Evolutionary conservation across 2,329 filamentous ascomycete genomes (phyloP), one percentile per base, ranked within the genome.

Genomic region (Pseudogymnoascus sp.): DNA sequence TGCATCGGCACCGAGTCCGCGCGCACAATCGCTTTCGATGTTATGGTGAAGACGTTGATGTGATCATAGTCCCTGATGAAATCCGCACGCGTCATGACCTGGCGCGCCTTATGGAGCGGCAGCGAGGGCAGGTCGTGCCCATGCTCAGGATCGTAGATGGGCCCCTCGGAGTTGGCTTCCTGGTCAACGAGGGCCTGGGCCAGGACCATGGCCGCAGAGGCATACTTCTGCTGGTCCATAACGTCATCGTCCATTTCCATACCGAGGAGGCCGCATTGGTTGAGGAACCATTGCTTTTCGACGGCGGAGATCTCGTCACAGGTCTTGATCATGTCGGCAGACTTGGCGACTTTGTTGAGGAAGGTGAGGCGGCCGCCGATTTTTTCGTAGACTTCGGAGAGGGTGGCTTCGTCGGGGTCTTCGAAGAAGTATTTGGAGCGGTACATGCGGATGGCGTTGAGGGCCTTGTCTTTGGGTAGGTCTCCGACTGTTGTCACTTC

Each of bases 1-100:
- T 96, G 91, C 94, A 99, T 99, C 1, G 94, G 94, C 26, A 99
- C 93, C 1, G 88, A 93, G 73, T 95, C 93, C 1, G 94, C 94
- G 54, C 94, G 86, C 6, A 99, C 94, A 72, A 89, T 88, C 13
- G 92, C 91, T 40, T 83, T 82, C 62, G 87, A 90, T 63, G 95
- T 93, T 69, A 99, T 97, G 65, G 90, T 94, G 76, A 97, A 97
- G 63, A 99, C 84, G 72, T 97, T 97, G 63, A 94, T 84, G 66
- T 94, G 90, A 75, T 99, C 94, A 71, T 97, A 92, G 63, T 86
- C 82, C 67, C 94, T 86, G 69, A 97, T 92, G 73, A 97, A 99
- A 74, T 99, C 94, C 63, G 91, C 88, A 60, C 94, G 83, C 11
- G 94, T 97, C 93, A 97, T 97, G 72, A 97, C 88, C 74, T 97